Base-by-base conservation (phyloP, 345 rosid species). In the Excoecaria agallocha region DNA sequence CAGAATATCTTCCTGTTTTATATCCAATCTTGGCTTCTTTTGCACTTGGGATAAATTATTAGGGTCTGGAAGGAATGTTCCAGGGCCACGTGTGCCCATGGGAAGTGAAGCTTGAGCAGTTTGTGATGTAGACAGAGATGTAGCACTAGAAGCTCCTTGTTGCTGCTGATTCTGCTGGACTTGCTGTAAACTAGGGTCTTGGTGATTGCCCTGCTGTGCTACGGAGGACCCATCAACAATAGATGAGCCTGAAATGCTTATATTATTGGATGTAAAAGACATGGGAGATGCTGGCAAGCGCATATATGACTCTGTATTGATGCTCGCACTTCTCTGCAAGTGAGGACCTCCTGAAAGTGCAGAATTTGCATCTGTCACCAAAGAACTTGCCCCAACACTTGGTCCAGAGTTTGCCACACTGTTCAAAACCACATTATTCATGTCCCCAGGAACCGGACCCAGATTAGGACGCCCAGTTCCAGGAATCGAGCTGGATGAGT, bases 281-380 rank as follows among this genome's bases (percentile, higher is more conserved):
- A 95, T 81, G 15, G 98, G 99, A 0, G 98, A 95, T 4, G 98
- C 97, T 3, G 99, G 98, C 78, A 93, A 84, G 73, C 99, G 97
- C 94, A 94, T 87, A 69, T 92, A 92, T 0, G 99, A 89, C 74
- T 95, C 98, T 8, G 89, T 90, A 76, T 95, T 95, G 81, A 92
- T 85, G 85, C 99, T 94, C 13, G 96, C 93, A 78, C 99, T 95
- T 74, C 98, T 90, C 88, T 91, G 97, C 86, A 95, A 84, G 77
- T 86, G 87, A 48, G 94, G 92, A 68, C 98, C 97, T 12, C 93
- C 91, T 37, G 98, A 94, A 69, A 92, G 87, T 0, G 89, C 94
- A 5, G 99, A 95, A 81, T 95, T 95, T 70, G 96, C 99, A 89
- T 95, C 97, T 41, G 99, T 93, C 59, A 93, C 91, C 82, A 95